A percentile compares a stretch with the other conserved stretches of the same genome.
Evolutionary conservation across 2,329 filamentous ascomycete genomes (phyloP).

Genomic region (Paracoccidioides brasiliensis): DNA sequence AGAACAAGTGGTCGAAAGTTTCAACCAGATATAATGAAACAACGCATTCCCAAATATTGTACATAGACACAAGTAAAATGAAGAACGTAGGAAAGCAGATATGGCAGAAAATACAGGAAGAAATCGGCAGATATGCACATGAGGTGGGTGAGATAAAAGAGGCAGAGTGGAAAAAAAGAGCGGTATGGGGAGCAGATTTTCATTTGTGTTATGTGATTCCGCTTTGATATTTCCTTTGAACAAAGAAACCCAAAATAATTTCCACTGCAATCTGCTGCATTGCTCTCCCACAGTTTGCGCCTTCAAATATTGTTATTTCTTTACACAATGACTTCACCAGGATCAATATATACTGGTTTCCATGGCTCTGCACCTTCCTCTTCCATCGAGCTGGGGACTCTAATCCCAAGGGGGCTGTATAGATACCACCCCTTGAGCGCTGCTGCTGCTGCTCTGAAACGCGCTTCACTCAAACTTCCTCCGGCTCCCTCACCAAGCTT

Average conservation of each 20-base stretch:
- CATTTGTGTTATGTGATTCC: not conserved
- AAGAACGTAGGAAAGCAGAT: not conserved
- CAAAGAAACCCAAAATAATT: not conserved
- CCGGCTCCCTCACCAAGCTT: slow-evolving; percentile 87
- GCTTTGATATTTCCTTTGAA: not conserved
- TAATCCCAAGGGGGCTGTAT: slow-evolving; percentile 62
- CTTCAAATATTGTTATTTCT: slow-evolving; percentile 9
- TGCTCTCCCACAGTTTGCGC: slow-evolving; percentile 5
- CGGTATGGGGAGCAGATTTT: not conserved
- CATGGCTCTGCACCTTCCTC: slow-evolving; percentile 48
- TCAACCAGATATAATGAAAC: not conserved
- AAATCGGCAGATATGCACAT: not conserved
- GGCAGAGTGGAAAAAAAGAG: not conserved
- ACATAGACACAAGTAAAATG: not conserved
- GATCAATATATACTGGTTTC: slow-evolving; percentile 56
- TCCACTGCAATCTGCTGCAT: not conserved
- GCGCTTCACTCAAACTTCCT: slow-evolving; percentile 61
- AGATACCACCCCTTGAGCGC: slow-evolving; percentile 92
- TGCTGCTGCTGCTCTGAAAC: slow-evolving; percentile 66
- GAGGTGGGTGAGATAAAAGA: not conserved
- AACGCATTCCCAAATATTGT: slow-evolving; percentile 2
- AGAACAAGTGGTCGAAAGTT: not conserved
- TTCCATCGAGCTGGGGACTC: slow-evolving; percentile 58
- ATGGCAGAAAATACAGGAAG: not conserved
- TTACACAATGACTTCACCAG: slow-evolving; percentile 53